These are phyloP conservation scores for Flaveria floridana DNA, from an alignment of 140 eudicot species.

Conservation along the genomic window DNA sequence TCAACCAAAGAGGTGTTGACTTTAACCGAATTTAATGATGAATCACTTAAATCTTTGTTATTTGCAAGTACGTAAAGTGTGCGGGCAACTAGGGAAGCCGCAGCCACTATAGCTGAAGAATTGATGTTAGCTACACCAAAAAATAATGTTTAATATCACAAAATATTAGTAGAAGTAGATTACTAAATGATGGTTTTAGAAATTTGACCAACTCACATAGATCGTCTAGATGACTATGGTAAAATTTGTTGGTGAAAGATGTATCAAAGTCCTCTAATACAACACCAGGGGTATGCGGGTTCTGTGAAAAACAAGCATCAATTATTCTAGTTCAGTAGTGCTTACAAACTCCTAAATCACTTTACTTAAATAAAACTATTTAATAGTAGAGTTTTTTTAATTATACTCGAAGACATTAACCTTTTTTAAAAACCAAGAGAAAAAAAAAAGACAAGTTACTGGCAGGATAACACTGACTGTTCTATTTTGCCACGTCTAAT, in stretches of 20 bases:
- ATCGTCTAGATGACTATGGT: slow-evolving; percentile 93
- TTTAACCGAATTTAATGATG: slow-evolving; percentile 47
- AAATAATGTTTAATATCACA: slow-evolving; percentile 3
- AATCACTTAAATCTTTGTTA: slow-evolving; percentile 34
- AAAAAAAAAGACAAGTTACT: too few relatives aligned
- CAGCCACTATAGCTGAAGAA: slow-evolving; percentile 72
- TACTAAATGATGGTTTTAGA: slow-evolving; percentile 2
- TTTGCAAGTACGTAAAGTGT: slow-evolving; percentile 77
- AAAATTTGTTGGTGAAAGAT: slow-evolving; percentile 65
- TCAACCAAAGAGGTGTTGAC: slow-evolving; percentile 74
- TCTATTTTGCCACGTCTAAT: background rate
- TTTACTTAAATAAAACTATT: background rate
- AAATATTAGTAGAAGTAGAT: slow-evolving; percentile 6
- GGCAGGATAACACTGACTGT: background rate
- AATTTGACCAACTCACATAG: slow-evolving; percentile 52
- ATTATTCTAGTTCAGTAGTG: background rate
- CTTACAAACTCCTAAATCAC: slow-evolving; percentile 2
- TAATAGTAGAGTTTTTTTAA: background rate
- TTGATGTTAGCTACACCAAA: slow-evolving; percentile 78
- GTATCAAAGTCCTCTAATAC: slow-evolving; percentile 90
- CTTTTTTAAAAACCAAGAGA: too few relatives aligned
- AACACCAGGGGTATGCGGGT: slow-evolving; percentile 60
- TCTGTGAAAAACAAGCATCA: slow-evolving; percentile 47
- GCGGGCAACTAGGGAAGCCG: slow-evolving; percentile 92
- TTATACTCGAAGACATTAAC: background rate